Base-by-base conservation (phyloP, 345 rosid genomes). In the Sonneratia caseolaris region DNA sequence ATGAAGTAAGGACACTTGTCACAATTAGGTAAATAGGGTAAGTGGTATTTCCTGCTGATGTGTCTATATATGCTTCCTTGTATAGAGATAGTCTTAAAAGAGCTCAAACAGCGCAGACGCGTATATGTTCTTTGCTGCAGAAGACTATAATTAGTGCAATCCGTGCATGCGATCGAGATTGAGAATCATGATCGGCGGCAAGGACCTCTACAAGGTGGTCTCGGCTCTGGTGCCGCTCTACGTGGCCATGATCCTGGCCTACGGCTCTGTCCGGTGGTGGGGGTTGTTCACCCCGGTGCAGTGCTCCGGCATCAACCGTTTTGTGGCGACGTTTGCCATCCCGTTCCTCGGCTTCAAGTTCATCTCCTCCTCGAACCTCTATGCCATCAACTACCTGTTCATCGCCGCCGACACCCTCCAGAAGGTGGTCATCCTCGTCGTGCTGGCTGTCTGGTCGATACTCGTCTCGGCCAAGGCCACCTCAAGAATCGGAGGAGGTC, bases 401-500 rank as follows among this genome's bases (percentile, higher is more conserved):
- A 69, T 82, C 43, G 81, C 73, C 12, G 81, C 85, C 40, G 81
- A 82, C 66, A 73, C 78, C 48, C 85, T 82, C 68, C 78, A 82
- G 35, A 77, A 73, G 71, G 65, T 79, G 15, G 69, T 73, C 57
- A 71, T 79, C 72, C 67, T 62, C 12, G 37, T 68, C 59, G 74
- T 73, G 6, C 79, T 82, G 10, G 70, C 56, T 42, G 40, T 75
- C 18, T 66, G 77, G 78, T 68, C 74, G 8, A 21, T 22, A 14
- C 10, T 68, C 8, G 56, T 43, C 38, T 32, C 37, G 38, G 37
- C 38, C 66, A 62, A 35, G 66, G 15, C 66, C 38, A 27, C 24
- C 36, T 8, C 13, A 21, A 32, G 51, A 22, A 55, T 51, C 49
- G 73, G 73, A 5, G 72, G 59, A 38, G 70, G 75, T 3, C 71